Evolutionary conservation across 148 eudicot species (phyloP), one percentile per base, ranked within the genome.

Genomic region (Vaccinium myrtillus): DNA sequence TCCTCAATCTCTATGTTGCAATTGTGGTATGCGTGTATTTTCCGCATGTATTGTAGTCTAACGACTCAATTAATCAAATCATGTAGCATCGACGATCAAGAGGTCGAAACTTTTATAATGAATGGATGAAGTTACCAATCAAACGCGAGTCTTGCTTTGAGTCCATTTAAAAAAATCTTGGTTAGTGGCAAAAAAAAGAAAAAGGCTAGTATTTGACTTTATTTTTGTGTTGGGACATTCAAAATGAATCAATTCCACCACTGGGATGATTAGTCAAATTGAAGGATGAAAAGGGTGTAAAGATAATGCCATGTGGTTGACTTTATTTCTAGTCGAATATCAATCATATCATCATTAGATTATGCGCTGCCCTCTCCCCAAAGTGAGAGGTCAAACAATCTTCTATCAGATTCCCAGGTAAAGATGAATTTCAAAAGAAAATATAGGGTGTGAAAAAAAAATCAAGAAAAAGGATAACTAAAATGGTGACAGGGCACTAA

Each of bases 361-460:
- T 77, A 49, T 77, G 79, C 23, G 56, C 79, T 77, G 48, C 27
- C 27, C 51, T 75, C 78, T 18, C 49, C 21, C 78, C 7, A 50
- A 77, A 77, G 36, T 23, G 79, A 77, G 58, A 69, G 74, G 79
- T 77, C 56, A 77, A 49, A 51, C 56, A n/a, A 75, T 46, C 53
- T 75, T 43, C 79, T 12, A 77, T n/a, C 36, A 77, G 27, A 77
- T 77, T 77, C 79, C 79, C 21, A 21, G n/a, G 48, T 9, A 21
- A n/a, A 21, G 79, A 50, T 77, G 32, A 25, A 77, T 15, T 51
- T 77, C 36, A 23, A 1, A 65, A 50, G 9, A 50, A 77, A 49
- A 49, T 50, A 23, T 50, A 49, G 10, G 30, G 12, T 49, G 53
- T 7, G 6, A 75, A 21, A 75, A 18, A 3, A 19, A 9, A 75